Percentiles rank a stretch among this genome's conserved stretches.
phyloP scores from a whole-genome alignment of 768 basidiomycete species.

The Pulveroboletus frians region DNA sequence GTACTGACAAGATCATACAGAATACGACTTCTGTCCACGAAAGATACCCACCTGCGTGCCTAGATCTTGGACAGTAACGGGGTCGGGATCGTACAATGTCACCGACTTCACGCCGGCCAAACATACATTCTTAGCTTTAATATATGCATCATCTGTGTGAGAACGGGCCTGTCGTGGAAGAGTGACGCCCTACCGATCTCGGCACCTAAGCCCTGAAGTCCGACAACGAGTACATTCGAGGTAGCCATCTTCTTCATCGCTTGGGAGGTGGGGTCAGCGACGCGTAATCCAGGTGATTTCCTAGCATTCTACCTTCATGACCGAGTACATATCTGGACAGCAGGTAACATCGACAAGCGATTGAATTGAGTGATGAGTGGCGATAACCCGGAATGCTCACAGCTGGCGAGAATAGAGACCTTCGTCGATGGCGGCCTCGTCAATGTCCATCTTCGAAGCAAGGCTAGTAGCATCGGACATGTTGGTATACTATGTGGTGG shows the following conservation, averaged over 20 bases:
- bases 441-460: conserved; percentile 70
- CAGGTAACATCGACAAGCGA: conserved; percentile 16
- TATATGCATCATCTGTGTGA: conserved; percentile 12
- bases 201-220: conserved; percentile 86
- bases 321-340: conserved; percentile 81
- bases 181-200: conserved; percentile 70
- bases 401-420: conserved; percentile 91
- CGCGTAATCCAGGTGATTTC: background rate
- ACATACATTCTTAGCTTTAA: conserved; percentile 80
- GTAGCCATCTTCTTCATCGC: conserved; percentile 99
- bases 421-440: conserved; percentile 87
- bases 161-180: conserved; percentile 2
- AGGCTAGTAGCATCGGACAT: conserved; percentile 37
- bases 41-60: conserved; percentile 71
- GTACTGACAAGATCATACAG: conserved; percentile 52
- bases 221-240: conserved; percentile 92
- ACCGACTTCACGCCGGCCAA: conserved; percentile 98
- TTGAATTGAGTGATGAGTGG: conserved; percentile 12
- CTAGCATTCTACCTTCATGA: conserved; percentile 68
- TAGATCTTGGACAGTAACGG: conserved; percentile 81
- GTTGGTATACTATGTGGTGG: conserved; percentile 1
- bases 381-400: conserved; percentile 43
- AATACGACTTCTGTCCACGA: background rate
- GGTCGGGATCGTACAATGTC: conserved; percentile 90
- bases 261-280: conserved; percentile 33